Percentiles rank a stretch among this genome's conserved stretches.
These are phyloP conservation scores for Calocybe cyanea DNA, from an alignment of 768 basidiomycete genomes.

Conservation along the genomic window DNA sequence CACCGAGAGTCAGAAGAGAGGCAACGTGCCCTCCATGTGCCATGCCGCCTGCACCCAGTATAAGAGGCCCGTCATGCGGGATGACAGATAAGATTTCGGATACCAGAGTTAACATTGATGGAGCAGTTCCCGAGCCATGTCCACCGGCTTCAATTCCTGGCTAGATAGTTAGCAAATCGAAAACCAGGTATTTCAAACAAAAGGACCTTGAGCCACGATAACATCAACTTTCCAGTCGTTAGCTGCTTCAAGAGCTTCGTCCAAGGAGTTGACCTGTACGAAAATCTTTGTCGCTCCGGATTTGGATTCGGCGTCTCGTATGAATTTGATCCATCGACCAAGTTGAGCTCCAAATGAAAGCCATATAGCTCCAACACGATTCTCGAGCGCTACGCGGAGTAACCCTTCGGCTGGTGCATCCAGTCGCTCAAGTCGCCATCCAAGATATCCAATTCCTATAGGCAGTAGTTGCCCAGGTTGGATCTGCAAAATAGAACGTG, in stretches of 20 bases:
- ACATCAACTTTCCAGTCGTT: constrained; percentile 70
- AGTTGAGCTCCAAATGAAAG: constrained; percentile 65
- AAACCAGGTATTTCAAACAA: constrained; percentile 3
- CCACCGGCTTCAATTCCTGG: constrained; percentile 80
- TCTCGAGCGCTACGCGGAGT: constrained; percentile 48
- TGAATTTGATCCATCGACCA: constrained; percentile 53
- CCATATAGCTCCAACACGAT: constrained; percentile 66
- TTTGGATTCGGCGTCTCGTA: constrained; percentile 51
- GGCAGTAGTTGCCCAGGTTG: constrained; percentile 37
- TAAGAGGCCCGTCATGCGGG: constrained; percentile 38
- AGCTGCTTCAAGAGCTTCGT: constrained; percentile 57
- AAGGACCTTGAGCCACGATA: constrained; percentile 72
- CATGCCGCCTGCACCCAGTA: constrained; percentile 77
- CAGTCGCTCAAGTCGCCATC: constrained; percentile 63
- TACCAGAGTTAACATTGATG: constrained; percentile 59
- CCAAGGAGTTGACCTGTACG: constrained; percentile 57
- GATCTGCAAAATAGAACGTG: constrained; percentile 39
- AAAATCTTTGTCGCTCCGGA: constrained; percentile 51
- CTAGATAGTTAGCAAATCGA: constrained; percentile 5
- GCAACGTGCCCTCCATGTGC: constrained; percentile 63
- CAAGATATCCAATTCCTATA: constrained; percentile 74
- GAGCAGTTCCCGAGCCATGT: constrained; percentile 57
- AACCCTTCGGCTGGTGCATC: constrained; percentile 34
- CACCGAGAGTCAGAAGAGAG: constrained; percentile 61
- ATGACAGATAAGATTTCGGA: constrained; percentile 47